Percentiles rank a stretch among this genome's conserved stretches.
Evolutionary conservation across 345 rosid species (phyloP).

Genomic region (Streptanthus diversifolius): DNA sequence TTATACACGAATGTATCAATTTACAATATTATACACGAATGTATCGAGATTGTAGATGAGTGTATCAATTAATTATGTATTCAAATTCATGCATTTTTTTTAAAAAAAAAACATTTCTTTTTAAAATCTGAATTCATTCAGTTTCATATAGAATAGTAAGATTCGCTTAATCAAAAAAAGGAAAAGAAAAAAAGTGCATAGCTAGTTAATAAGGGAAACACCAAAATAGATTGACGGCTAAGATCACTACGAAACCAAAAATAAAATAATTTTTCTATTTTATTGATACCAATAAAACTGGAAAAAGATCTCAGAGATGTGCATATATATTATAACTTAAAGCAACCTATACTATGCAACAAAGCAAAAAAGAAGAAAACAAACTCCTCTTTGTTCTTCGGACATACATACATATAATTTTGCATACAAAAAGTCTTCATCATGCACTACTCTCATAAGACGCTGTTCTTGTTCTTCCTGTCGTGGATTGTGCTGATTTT

Average conservation of each 20-base stretch:
- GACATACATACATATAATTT: not conserved
- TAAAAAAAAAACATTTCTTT: not conserved
- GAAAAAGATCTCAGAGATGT: not conserved
- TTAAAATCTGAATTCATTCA: not conserved
- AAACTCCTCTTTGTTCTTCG: not conserved
- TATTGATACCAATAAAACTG: constrained; percentile 4
- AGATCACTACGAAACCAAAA: not conserved
- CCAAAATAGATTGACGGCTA: not conserved
- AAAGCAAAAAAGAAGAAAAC: not conserved
- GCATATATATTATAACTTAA: not conserved
- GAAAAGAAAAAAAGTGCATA: not conserved
- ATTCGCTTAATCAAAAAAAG: not conserved
- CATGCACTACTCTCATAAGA: constrained; percentile 9
- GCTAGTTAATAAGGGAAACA: not conserved
- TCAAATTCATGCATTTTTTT: not conserved
- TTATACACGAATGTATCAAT: not conserved
- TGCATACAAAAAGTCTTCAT: not conserved
- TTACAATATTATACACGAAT: not conserved
- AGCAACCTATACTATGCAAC: not conserved
- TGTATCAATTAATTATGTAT: not conserved
- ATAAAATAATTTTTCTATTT: not conserved
- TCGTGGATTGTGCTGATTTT: not conserved
- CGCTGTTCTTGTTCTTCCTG: constrained; percentile 4
- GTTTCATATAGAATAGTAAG: constrained; percentile 3
- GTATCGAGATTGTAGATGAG: not conserved